Base-by-base conservation (phyloP, 2,329 filamentous ascomycete genomes). In the Pestalotiopsis sp. region DNA sequence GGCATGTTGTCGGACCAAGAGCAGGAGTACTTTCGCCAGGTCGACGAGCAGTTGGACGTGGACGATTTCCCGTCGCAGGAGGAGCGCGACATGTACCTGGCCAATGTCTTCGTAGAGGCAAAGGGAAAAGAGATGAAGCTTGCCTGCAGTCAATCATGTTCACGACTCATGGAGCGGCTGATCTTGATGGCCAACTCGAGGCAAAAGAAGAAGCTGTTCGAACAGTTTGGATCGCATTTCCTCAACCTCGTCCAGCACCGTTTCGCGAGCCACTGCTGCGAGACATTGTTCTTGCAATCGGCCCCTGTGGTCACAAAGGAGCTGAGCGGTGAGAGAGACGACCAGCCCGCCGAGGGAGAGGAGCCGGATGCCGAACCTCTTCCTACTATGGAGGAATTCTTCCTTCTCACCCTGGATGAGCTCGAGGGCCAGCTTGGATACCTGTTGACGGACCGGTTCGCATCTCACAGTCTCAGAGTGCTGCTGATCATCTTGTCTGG, bases 211-310 rank as follows among this genome's bases (percentile, higher is more conserved):
- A 87, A 87, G 62, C 82, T 99, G 23, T 98, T 98, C 78, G 88
- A 89, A 72, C 93, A 92, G 59, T 98, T 98, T 79, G 90, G 86
- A 23, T 91, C 92, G 41, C 93, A 98, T 80, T 97, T 98, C 80
- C 84, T 95, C 69, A 92, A 95, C 75, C 87, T 99, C 36, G 91
- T 98, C 65, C 95, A 97, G 78, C 96, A 99, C 82, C 92, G 96
- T 20, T 99, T 99, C 76, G 96, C 96, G 4, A 97, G 95, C 70
- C 96, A 99, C 83, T 98, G 95, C 82, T 98, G 95, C 79, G 96
- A 99, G 82, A 93, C 93, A 31, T 86, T 99, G 39, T 98, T 99
- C 79, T 85, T 95, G 63, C 90, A 93, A 72, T 92, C 93, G 1
- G 95, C 95, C 0, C 91, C 93, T 1, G 82, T 92, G 12, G 92